Evolutionary conservation across 805 yeast genomes (phyloP).

Genomic region (Wickerhamomyces tratensis): DNA sequence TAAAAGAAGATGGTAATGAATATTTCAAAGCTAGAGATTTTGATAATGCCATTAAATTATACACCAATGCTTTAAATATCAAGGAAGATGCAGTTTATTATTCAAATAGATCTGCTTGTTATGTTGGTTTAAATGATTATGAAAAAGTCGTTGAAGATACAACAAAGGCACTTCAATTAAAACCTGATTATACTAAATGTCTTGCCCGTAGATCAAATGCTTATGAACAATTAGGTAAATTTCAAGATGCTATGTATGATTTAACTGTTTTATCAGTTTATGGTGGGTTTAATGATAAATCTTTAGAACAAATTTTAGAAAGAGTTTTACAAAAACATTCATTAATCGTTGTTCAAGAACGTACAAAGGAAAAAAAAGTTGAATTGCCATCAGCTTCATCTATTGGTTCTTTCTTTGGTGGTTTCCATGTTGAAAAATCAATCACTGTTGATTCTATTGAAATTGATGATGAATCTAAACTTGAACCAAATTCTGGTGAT

Average conservation of each 20-base stretch:
- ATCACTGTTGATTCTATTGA: slow-evolving; percentile 23
- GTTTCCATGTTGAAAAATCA: slow-evolving; percentile 54
- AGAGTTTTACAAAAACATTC: slow-evolving; percentile 78
- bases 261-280: slow-evolving; percentile 79
- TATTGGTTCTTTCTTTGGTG: slow-evolving; percentile 77
- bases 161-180: slow-evolving; percentile 71
- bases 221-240: slow-evolving; percentile 70
- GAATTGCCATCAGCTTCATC: slow-evolving; percentile 78
- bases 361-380: slow-evolving; percentile 28
- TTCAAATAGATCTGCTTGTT: slow-evolving; percentile 95
- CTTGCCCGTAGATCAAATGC: slow-evolving; percentile 89
- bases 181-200: slow-evolving; percentile 89
- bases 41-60: slow-evolving; percentile 69
- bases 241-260: slow-evolving; percentile 83
- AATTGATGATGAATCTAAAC: slow-evolving; percentile 31
- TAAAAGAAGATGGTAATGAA: slow-evolving; percentile 86
- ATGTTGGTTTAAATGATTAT: slow-evolving; percentile 69
- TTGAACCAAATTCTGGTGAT: slow-evolving; percentile 41
- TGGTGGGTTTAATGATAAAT: slow-evolving; percentile 73
- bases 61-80: slow-evolving; percentile 67
- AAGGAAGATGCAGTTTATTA: slow-evolving; percentile 82
- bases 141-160: slow-evolving; percentile 86
- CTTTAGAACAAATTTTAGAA: slow-evolving; percentile 75
- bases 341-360: slow-evolving; percentile 56
- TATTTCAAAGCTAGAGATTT: slow-evolving; percentile 63